Percentiles rank a stretch among this genome's conserved stretches.
These are phyloP conservation scores for Pistacia atlantica DNA, from an alignment of 345 rosid genomes.

Conservation along the genomic window DNA sequence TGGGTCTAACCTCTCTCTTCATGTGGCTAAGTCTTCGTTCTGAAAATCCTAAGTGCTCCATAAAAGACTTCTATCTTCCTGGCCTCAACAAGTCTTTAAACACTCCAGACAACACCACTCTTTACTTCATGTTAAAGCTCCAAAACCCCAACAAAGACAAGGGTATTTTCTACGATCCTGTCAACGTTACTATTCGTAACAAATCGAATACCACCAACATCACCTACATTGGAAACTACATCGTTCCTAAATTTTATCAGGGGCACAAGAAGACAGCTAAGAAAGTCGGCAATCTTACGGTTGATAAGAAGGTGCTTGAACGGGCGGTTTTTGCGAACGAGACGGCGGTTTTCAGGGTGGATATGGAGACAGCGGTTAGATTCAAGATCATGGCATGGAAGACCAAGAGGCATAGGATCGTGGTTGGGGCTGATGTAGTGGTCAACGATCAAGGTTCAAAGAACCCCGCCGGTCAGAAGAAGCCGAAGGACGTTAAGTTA, in stretches of 20 bases:
- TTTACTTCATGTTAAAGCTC: constrained; percentile 47
- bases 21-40: constrained; percentile 75
- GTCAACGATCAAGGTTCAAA: constrained; percentile 44
- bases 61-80: constrained; percentile 54
- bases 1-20: constrained; percentile 64
- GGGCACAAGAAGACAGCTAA: constrained; percentile 69
- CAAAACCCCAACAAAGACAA: constrained; percentile 71
- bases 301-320: constrained; percentile 32
- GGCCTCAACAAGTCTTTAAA: constrained; percentile 49
- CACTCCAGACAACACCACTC: constrained; percentile 31
- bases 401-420: constrained; percentile 51
- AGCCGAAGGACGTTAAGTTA: constrained; percentile 43
- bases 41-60: constrained; percentile 51
- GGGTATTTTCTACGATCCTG: constrained; percentile 63
- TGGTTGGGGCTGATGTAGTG: constrained; percentile 49
- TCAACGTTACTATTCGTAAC: constrained; percentile 47
- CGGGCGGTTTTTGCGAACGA: constrained; percentile 38
- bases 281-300: constrained; percentile 28
- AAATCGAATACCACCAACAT: not conserved
- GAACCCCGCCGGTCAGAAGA: not conserved
- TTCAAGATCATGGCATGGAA: constrained; percentile 62
- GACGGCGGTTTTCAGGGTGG: constrained; percentile 52
- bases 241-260: constrained; percentile 50
- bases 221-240: constrained; percentile 19
- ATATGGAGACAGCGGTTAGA: constrained; percentile 64